Conservation (phyloP, 2,329 filamentous ascomycete species). For the Fusarium lateritium region DNA sequence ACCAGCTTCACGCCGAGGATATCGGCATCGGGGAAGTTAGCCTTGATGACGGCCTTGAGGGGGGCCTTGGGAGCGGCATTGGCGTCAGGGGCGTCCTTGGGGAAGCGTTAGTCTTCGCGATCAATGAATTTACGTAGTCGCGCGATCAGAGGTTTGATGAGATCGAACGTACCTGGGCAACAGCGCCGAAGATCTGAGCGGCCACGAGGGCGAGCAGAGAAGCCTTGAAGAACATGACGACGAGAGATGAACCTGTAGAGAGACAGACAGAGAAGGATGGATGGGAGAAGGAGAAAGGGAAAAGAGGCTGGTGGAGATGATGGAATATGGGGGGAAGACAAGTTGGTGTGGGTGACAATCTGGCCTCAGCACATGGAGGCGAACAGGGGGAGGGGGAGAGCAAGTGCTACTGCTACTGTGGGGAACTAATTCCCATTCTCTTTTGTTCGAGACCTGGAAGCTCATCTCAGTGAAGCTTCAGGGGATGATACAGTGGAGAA, state of each 20-base stretch:
- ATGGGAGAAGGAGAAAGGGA: conserved; percentile 20
- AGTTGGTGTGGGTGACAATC: conserved; percentile 47
- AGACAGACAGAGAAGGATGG: conserved; percentile 23
- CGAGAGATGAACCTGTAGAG: conserved; percentile 28
- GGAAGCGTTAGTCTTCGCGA: neutral
- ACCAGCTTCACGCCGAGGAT: conserved; percentile 96
- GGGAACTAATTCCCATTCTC: conserved; percentile 15
- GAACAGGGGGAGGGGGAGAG: conserved; percentile 31
- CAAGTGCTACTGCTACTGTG: conserved; percentile 36
- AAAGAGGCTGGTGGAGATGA: conserved; percentile 39
- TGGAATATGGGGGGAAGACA: conserved; percentile 38
- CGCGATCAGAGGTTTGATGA: conserved; percentile 11
- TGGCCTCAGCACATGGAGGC: conserved; percentile 47
- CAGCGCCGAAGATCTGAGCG: conserved; percentile 75
- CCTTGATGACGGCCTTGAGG: conserved; percentile 75
- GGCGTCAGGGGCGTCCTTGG: conserved; percentile 39
- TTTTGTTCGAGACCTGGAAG: conserved; percentile 8
- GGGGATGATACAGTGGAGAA: conserved; percentile 13
- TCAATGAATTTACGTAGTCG: conserved; percentile 4
- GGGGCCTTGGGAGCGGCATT: conserved; percentile 45
- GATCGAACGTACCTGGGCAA: conserved; percentile 70
- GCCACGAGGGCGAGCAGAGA: conserved; percentile 80
- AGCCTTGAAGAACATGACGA: conserved; percentile 80
- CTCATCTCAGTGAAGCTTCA: conserved; percentile 4
- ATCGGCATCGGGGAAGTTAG: conserved; percentile 78